Conservation (phyloP, 2,329 filamentous ascomycete species). For the Epichloe gansuensis region DNA sequence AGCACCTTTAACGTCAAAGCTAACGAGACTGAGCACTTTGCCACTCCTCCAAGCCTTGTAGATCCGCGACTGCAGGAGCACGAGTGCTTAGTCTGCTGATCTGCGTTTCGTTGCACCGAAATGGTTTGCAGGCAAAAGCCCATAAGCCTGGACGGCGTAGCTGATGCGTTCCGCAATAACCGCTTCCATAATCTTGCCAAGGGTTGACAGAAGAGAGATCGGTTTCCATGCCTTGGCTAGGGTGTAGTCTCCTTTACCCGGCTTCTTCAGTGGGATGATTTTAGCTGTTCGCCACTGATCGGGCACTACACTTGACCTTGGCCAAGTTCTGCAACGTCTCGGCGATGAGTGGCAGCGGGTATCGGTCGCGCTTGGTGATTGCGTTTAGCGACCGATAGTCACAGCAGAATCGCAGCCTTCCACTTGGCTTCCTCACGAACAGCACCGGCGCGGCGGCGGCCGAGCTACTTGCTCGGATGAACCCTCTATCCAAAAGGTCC, state of each 20-base stretch:
- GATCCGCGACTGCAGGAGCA: constrained; percentile 2
- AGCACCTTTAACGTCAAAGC: constrained; percentile 27
- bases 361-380: no score
- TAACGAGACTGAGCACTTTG: constrained; percentile 18
- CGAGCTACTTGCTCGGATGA: no score
- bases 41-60: not conserved
- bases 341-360: no score
- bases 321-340: no score
- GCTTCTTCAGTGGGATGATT: constrained; percentile 10
- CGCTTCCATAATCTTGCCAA: constrained; percentile 13
- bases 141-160: constrained; percentile 4
- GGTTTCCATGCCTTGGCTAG: constrained; percentile 14
- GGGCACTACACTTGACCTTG: not conserved
- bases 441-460: no score
- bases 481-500: no score
- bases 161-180: constrained; percentile 6
- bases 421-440: no score
- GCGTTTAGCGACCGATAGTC: no score
- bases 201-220: constrained; percentile 15
- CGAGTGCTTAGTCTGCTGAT: constrained; percentile 8
- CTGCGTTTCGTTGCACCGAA: constrained; percentile 8
- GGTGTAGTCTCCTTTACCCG: constrained; percentile 11
- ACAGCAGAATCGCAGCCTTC: no score
- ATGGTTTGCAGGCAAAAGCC: constrained; percentile 7
- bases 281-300: constrained; percentile 7